A percentile compares a stretch with the other conserved stretches of the same genome.
These are phyloP conservation scores for Truncatella angustata DNA, from an alignment of 2,329 filamentous ascomycete species.

Conservation along the genomic window DNA sequence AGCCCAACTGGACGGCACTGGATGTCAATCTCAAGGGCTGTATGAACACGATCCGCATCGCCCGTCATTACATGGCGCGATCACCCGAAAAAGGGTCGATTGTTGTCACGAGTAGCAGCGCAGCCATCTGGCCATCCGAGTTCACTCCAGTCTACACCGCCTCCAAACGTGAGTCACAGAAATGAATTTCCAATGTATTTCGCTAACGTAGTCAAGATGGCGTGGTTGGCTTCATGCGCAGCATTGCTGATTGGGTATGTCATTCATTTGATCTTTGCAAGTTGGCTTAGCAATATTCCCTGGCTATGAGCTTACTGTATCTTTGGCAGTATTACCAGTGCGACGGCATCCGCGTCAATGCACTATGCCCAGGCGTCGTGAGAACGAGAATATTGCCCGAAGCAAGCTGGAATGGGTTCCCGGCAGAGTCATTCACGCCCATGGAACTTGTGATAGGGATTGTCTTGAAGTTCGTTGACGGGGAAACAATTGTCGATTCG, in stretches of 20 bases:
- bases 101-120: background rate
- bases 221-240: conserved; percentile 4
- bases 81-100: background rate
- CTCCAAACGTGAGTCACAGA: background rate
- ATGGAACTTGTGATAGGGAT: background rate
- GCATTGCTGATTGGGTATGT: background rate
- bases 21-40: conserved; percentile 1
- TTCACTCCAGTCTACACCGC: conserved; percentile 1
- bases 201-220: background rate
- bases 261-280: too few species aligned
- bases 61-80: conserved; percentile 6
- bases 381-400: background rate
- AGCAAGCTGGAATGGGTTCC: background rate
- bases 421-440: background rate
- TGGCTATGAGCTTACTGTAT: background rate
- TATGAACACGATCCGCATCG: conserved; percentile 1
- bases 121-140: background rate
- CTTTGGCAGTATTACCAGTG: background rate
- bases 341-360: conserved; percentile 3
- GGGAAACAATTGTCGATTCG: background rate
- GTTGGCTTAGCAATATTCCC: too few species aligned
- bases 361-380: conserved; percentile 1
- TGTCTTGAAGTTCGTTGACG: conserved; percentile 1
- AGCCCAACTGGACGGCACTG: conserved; percentile 1
- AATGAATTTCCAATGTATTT: background rate